Evolutionary conservation across 768 basidiomycete species (phyloP).

Genomic region (Ephemerocybe angulata): DNA sequence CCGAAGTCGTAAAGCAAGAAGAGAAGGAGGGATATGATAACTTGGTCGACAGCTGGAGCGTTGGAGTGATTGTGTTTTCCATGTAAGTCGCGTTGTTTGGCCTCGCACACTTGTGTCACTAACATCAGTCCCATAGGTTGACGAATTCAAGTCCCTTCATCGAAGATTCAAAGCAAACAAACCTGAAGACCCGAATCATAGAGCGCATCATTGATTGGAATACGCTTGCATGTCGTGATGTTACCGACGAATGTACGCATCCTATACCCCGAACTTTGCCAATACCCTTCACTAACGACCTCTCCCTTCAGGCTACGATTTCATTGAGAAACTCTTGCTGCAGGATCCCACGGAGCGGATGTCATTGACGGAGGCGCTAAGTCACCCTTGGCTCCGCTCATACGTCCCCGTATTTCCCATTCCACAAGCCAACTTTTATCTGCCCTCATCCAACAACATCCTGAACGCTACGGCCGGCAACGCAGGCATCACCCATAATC

Average conservation of each 20-base stretch:
- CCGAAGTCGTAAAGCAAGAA: slow-evolving; percentile 77
- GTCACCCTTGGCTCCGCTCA: slow-evolving; percentile 71
- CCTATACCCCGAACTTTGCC: neutral
- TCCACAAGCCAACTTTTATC: neutral
- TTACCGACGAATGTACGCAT: slow-evolving; percentile 44
- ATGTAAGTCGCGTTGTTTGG: too few species aligned
- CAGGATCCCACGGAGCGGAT: slow-evolving; percentile 64
- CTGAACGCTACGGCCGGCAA: too few species aligned
- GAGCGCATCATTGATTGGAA: slow-evolving; percentile 62
- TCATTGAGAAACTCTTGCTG: slow-evolving; percentile 64
- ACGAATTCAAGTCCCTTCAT: slow-evolving; percentile 77
- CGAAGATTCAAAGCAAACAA: slow-evolving; percentile 60
- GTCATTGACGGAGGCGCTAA: slow-evolving; percentile 62
- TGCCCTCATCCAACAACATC: too few species aligned
- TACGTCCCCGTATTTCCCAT: slow-evolving; percentile 14
- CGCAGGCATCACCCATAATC: slow-evolving; percentile 26
- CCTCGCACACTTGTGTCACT: too few species aligned
- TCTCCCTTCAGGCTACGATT: slow-evolving; percentile 49
- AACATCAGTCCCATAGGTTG: slow-evolving; percentile 62
- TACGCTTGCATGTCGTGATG: slow-evolving; percentile 33
- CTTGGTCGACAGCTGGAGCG: slow-evolving; percentile 93
- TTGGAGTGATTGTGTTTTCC: slow-evolving; percentile 90
- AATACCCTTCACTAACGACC: neutral
- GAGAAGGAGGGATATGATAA: slow-evolving; percentile 74
- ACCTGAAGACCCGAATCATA: slow-evolving; percentile 59